Base-by-base conservation (phyloP, 139 green algal species). In the Chlamydomonas eustigma region DNA sequence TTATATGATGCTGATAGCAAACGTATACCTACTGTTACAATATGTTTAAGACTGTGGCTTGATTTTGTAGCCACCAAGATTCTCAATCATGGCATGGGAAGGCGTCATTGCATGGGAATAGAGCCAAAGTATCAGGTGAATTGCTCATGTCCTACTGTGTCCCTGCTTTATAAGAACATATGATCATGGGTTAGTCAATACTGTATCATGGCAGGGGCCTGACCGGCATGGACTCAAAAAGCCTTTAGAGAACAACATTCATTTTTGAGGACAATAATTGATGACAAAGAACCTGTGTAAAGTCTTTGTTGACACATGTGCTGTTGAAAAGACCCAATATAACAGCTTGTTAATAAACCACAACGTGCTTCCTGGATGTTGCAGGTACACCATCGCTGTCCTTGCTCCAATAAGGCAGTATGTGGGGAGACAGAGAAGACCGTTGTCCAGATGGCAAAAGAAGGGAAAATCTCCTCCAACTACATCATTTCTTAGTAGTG, bases 391-490 rank as follows among this genome's bases (percentile, higher is more conserved):
- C 52, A 68, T 68, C 52, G 52, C 6, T 68, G 52, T 31, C 6
- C 52, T 28, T 68, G 52, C 52, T 37, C 6, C 8, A 28, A 68
- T 31, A 68, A 68, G 52, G 52, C 52, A 28, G 52, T 68, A 31
- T 68, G 52, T 28, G 52, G 52, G 6, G 52, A 4, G 8, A 31
- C 12, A 6, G 52, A 68, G 52, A 28, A 8, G 12, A 4, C 12
- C n/a, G 52, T 28, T 25, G 4, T 68, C 8, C 6, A 28, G 8
- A 25, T 68, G 6, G 52, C 52, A 31, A 28, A 4, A 28, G 52
- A 68, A 28, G 52, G 52, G 12, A 68, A 68, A 28, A 68, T 68
- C 22, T 4, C 18, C 4, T 68, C 52, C 52, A 68, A 68, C 52
- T 68, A 68, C 18, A 28, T 28, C 52, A 25, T 68, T 25, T 28